Conservation (phyloP, 2,329 filamentous ascomycete genomes). For the Nigrospora sphaerica region DNA sequence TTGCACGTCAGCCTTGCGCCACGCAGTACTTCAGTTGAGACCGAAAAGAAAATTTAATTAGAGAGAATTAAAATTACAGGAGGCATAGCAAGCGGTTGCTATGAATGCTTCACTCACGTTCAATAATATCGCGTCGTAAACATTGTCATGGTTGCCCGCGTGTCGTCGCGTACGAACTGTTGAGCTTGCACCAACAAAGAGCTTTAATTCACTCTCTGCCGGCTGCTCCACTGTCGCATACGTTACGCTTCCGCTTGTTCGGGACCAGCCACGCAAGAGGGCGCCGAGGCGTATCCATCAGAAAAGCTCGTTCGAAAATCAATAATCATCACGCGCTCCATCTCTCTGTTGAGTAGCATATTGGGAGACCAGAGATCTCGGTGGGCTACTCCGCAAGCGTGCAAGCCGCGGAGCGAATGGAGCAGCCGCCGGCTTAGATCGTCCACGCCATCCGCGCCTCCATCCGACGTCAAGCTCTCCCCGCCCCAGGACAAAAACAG, state of each 20-base stretch:
- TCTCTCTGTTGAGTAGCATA: slow-evolving; percentile 17
- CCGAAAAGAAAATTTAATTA: no score
- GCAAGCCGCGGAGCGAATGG: no score
- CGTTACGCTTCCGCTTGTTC: slow-evolving; percentile 10
- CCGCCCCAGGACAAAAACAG: slow-evolving; percentile 27
- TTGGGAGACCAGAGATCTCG: slow-evolving; percentile 16
- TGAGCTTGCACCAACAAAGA: no score
- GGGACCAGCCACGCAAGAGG: slow-evolving; percentile 13
- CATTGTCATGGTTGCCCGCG: no score
- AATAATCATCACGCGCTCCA: slow-evolving; percentile 18
- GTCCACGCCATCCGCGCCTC: background rate
- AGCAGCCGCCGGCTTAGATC: background rate
- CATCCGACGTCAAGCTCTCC: slow-evolving; percentile 2
- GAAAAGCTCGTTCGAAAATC: slow-evolving; percentile 21
- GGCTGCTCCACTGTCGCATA: background rate
- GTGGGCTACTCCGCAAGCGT: slow-evolving; percentile 19
- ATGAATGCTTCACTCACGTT: no score
- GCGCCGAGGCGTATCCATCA: slow-evolving; percentile 10
- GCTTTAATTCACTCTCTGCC: no score
- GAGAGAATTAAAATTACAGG: no score
- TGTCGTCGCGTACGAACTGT: no score
- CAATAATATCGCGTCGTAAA: no score
- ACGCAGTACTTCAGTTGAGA: no score
- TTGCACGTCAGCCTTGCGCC: no score
- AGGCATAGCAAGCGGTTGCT: no score